Evolutionary conservation across 2,329 filamentous ascomycete species (phyloP), one percentile per base, ranked within the genome.

Genomic region (Cadophora sp.): DNA sequence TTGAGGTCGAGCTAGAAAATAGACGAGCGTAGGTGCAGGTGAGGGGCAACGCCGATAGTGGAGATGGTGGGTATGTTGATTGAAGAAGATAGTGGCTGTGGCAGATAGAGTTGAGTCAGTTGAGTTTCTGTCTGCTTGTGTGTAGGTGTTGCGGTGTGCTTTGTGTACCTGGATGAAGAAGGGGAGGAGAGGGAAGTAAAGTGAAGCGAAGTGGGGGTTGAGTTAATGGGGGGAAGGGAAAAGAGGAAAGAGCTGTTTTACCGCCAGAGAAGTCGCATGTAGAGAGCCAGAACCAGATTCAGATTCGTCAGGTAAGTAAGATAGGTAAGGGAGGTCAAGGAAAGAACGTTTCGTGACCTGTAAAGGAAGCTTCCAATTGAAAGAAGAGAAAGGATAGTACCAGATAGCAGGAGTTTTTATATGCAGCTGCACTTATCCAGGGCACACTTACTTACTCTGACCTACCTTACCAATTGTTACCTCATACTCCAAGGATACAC

Each of bases 271-370:
- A 41, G n/a, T 18, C n/a, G n/a, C 36, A 41, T 58, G 60, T 62
- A 53, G 63, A 60, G 33, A 27, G 53, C 50, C 13, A 22, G 33
- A 13, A 18, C n/a, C 8, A 39, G 55, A 50, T 45, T 66, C 67
- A 56, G 55, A 59, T 64, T 64, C 20, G 55, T 67, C 65, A 48
- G 20, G 45, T 9, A 48, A 4, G 13, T 30, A 6, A 30, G 27
- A 6, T 30, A 48, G n/a, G 8, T 48, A 48, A 18, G 1, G 20
- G n/a, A n/a, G 45, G 36, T 20, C n/a, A 67, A 66, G 58, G 61
- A 68, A 47, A 62, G 39, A 60, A 61, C 43, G 22, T 61, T 58
- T 51, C 62, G 50, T 64, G 64, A 64, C 59, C 64, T 62, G 56
- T 33, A 65, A 41, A 43, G 45, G 39, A 47, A 47, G 27, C 27